Evolutionary conservation across 1,284 basidiomycete genomes (phyloP).

Genomic region (Melampsora americana): DNA sequence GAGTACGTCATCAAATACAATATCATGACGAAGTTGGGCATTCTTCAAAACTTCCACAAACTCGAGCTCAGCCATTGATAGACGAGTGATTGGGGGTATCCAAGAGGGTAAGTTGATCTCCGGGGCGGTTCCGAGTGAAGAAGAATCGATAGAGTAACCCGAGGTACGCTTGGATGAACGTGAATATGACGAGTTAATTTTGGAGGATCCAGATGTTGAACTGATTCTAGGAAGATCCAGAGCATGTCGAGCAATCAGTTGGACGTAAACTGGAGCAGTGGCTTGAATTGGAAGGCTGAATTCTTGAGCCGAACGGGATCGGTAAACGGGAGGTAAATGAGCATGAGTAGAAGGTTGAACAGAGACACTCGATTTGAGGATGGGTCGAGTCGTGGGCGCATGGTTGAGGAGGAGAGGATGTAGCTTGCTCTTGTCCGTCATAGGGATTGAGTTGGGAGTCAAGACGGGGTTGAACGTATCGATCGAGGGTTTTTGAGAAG

Average conservation of each 20-base stretch:
- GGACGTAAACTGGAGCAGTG: neutral
- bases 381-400: neutral
- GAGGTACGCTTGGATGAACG: neutral
- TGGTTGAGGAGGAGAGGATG: neutral
- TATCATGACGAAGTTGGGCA: slow-evolving; percentile 84
- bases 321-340: neutral
- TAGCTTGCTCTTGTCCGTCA: neutral
- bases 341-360: neutral
- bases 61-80: slow-evolving; percentile 79
- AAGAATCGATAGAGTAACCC: neutral
- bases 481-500: neutral
- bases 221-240: neutral
- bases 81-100: slow-evolving; percentile 74
- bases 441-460: neutral
- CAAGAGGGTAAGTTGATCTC: slow-evolving; percentile 59
- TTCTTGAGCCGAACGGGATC: neutral
- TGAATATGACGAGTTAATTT: neutral
- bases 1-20: slow-evolving; percentile 66
- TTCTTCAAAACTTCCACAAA: slow-evolving; percentile 79
- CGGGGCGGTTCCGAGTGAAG: neutral
- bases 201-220: neutral
- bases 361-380: neutral
- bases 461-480: neutral
- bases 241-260: neutral
- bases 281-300: neutral